Evolutionary conservation across 495 filamentous ascomycete genomes (phyloP), one percentile per base, ranked within the genome.

Genomic region (Aspergillus haitiensis): DNA sequence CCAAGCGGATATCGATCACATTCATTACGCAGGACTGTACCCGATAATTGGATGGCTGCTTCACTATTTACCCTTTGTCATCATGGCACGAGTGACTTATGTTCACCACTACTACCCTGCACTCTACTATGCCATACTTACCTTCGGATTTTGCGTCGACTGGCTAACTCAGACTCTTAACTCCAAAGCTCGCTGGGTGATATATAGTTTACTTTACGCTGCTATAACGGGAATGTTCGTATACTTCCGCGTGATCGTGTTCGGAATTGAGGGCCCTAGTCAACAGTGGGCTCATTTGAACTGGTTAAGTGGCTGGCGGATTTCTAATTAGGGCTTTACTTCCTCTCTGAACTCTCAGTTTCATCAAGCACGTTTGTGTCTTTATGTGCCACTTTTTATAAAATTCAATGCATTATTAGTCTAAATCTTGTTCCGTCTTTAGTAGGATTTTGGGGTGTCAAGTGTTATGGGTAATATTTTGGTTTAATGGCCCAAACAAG

Each of bases 91-190:
- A 77, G 94, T 98, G 55, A 98, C 94, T 31, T 98, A 98, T 72
- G 94, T 98, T 48, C 94, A 98, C 73, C 94, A 98, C 75, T 98
- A 98, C 76, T 98, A 98, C 74, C 94, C 94, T 7, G 94, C 94
- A n/a, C 83, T 98, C 5, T 98, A 97, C 78, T 98, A 97, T 69
- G 93, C 94, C 54, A 97, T 98, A 59, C 78, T 98, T 21, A 86
- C 82, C 10, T 84, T 90, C 52, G 95, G 94, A 48, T 98, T 98
- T 78, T 82, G 93, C 55, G 76, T 89, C 55, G 93, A 98, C 73
- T 97, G 90, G 84, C 74, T 88, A 49, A 83, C 88, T 52, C 81
- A 85, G 50, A 86, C 80, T 58, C 73, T 88, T 56, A 80, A 79
- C 51, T 82, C 83, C 69, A 78, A 67, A 47, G 67, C 80, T 31